These are phyloP conservation scores for Irpex sp. DNA, from an alignment of 1,284 basidiomycete species.

Conservation along the genomic window DNA sequence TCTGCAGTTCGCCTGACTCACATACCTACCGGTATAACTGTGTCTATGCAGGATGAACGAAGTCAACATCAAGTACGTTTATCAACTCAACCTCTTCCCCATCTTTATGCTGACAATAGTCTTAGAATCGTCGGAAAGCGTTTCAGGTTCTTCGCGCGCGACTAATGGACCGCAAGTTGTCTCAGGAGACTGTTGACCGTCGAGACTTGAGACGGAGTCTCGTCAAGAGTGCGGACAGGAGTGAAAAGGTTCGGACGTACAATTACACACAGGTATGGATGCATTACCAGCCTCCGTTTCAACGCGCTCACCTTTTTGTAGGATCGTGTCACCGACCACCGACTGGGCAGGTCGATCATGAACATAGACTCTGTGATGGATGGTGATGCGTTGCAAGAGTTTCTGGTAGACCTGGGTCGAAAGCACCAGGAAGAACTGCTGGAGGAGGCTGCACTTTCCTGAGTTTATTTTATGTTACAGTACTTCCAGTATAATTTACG, in stretches of 20 bases:
- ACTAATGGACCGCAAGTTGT: conserved; percentile 76
- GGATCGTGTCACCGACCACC: conserved; percentile 91
- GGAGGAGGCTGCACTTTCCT: conserved; percentile 53
- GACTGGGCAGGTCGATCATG: conserved; percentile 75
- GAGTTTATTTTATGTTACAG: neutral
- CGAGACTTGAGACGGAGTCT: conserved; percentile 71
- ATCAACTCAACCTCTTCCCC: neutral
- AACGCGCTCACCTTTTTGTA: conserved; percentile 26
- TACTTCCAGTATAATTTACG: no score
- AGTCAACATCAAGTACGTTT: conserved; percentile 84
- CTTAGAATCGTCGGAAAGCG: conserved; percentile 75
- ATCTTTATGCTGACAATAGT: neutral
- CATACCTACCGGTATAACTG: conserved; percentile 88
- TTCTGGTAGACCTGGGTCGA: conserved; percentile 62
- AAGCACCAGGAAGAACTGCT: conserved; percentile 65
- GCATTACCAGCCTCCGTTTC: neutral
- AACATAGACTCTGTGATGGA: conserved; percentile 77
- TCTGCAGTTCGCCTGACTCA: conserved; percentile 97
- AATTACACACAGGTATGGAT: conserved; percentile 77
- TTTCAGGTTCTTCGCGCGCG: conserved; percentile 85
- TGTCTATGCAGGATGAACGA: conserved; percentile 98
- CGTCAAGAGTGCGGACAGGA: conserved; percentile 78
- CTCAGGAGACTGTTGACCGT: conserved; percentile 64
- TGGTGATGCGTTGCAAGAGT: conserved; percentile 65
- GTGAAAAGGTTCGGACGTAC: conserved; percentile 93